Conservation (phyloP, 2,329 filamentous ascomycete species). For the Aureobasidium sp. region DNA sequence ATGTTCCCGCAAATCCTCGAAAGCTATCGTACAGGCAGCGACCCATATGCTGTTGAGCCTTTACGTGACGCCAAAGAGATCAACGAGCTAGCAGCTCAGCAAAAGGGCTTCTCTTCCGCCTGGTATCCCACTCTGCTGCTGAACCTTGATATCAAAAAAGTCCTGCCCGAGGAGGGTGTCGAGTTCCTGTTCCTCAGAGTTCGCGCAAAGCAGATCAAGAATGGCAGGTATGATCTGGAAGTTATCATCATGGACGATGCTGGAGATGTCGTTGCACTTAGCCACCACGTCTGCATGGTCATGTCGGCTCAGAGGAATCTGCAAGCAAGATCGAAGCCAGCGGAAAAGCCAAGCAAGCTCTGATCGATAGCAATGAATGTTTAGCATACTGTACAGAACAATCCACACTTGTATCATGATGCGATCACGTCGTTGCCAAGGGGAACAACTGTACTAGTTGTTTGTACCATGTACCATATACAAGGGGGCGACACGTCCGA, state of each 20-base stretch:
- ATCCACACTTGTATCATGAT: background rate
- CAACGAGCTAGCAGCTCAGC: slow-evolving; percentile 22
- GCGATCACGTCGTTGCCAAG: background rate
- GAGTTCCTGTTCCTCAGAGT: slow-evolving; percentile 66
- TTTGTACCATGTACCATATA: too few relatives aligned
- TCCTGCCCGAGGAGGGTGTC: slow-evolving; percentile 58
- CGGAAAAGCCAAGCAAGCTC: slow-evolving; percentile 12
- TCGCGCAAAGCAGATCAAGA: slow-evolving; percentile 58
- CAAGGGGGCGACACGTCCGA: too few relatives aligned
- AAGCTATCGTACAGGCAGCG: slow-evolving; percentile 28
- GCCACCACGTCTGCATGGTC: slow-evolving; percentile 61
- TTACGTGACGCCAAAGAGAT: slow-evolving; percentile 22
- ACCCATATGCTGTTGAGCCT: slow-evolving; percentile 28
- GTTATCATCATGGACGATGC: slow-evolving; percentile 58
- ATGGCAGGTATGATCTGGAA: slow-evolving; percentile 70
- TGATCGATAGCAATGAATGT: background rate
- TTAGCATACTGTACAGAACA: background rate
- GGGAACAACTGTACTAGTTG: background rate
- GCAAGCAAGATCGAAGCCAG: slow-evolving; percentile 37
- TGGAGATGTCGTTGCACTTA: slow-evolving; percentile 60
- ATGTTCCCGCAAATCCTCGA: slow-evolving; percentile 63
- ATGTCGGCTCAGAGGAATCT: slow-evolving; percentile 58
- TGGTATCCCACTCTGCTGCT: slow-evolving; percentile 74
- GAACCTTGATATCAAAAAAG: slow-evolving; percentile 71
- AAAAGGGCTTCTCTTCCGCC: slow-evolving; percentile 35